phyloP scores from a whole-genome alignment of 768 basidiomycete species.

The Coprinopsis cinerea region DNA sequence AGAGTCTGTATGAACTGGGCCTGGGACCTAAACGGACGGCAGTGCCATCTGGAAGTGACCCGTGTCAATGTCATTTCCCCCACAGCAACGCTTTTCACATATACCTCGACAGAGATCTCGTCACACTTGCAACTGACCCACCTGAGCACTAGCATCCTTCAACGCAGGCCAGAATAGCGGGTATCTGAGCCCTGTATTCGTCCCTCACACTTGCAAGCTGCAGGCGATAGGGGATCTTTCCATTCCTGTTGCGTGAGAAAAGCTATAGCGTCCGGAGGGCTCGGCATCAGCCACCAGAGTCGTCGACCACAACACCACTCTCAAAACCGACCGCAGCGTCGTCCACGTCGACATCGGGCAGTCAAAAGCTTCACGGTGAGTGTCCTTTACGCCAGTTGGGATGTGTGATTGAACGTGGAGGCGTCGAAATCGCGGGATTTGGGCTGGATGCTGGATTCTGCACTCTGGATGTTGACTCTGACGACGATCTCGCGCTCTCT shows the following conservation, averaged over 20 bases:
- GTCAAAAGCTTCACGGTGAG: slow-evolving; percentile 40
- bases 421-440: slow-evolving; percentile 23
- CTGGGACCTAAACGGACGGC: too few species aligned
- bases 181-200: too few species aligned
- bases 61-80: too few species aligned
- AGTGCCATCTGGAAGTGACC: too few species aligned
- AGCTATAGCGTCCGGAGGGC: slow-evolving; percentile 15
- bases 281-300: slow-evolving; percentile 28
- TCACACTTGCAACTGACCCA: too few species aligned
- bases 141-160: too few species aligned
- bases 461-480: slow-evolving; percentile 24
- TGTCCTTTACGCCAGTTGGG: slow-evolving; percentile 16
- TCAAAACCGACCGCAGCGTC: slow-evolving; percentile 40
- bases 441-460: slow-evolving; percentile 35
- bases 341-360: slow-evolving; percentile 37
- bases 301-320: slow-evolving; percentile 11
- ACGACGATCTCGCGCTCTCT: slow-evolving; percentile 5
- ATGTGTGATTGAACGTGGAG: slow-evolving; percentile 25
- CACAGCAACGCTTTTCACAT: too few species aligned
- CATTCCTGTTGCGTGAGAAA: not conserved
- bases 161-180: too few species aligned
- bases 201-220: too few species aligned
- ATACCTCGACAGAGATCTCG: too few species aligned
- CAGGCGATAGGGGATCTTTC: not conserved
- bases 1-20: too few species aligned